Evolutionary conservation across 2,329 filamentous ascomycete species (phyloP).

Genomic region (Parascedosporium putredinis): DNA sequence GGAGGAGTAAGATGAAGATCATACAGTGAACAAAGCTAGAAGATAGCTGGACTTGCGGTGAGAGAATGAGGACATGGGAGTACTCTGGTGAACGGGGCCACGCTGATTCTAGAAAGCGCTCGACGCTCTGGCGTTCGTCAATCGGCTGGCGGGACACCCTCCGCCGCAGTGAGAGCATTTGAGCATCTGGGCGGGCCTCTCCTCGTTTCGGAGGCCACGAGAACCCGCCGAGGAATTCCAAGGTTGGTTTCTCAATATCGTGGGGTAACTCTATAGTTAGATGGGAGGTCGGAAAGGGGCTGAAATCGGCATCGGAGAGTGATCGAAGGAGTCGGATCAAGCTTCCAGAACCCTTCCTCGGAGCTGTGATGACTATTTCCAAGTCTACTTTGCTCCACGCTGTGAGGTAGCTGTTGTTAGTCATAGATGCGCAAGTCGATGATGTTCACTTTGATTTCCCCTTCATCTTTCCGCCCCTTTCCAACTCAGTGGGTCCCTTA

Average conservation of each 20-base stretch:
- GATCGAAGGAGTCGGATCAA: slow-evolving; percentile 69
- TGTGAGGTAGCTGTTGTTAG: slow-evolving; percentile 19
- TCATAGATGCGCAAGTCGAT: too few relatives aligned
- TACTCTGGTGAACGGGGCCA: slow-evolving; percentile 57
- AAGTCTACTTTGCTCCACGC: slow-evolving; percentile 71
- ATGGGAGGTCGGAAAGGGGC: slow-evolving; percentile 56
- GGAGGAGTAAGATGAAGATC: slow-evolving; percentile 16
- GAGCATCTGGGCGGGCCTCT: slow-evolving; percentile 29
- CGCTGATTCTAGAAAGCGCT: slow-evolving; percentile 75
- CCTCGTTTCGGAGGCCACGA: slow-evolving; percentile 50
- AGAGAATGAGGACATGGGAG: slow-evolving; percentile 76
- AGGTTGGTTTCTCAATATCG: slow-evolving; percentile 54
- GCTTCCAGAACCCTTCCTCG: slow-evolving; percentile 59
- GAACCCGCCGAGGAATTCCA: slow-evolving; percentile 52
- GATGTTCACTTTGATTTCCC: too few relatives aligned
- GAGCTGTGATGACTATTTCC: slow-evolving; percentile 76
- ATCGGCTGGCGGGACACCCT: slow-evolving; percentile 53
- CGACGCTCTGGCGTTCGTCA: slow-evolving; percentile 59
- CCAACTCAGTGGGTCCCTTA: slow-evolving; percentile 21
- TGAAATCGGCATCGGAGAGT: slow-evolving; percentile 64
- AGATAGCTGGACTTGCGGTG: slow-evolving; percentile 69
- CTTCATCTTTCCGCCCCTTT: too few relatives aligned
- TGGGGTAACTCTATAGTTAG: slow-evolving; percentile 77
- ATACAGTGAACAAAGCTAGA: slow-evolving; percentile 71
- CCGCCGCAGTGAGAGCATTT: slow-evolving; percentile 60